Evolutionary conservation across 176 grass and related monocot genomes (phyloP).

Genomic region (Puya raimondii): DNA sequence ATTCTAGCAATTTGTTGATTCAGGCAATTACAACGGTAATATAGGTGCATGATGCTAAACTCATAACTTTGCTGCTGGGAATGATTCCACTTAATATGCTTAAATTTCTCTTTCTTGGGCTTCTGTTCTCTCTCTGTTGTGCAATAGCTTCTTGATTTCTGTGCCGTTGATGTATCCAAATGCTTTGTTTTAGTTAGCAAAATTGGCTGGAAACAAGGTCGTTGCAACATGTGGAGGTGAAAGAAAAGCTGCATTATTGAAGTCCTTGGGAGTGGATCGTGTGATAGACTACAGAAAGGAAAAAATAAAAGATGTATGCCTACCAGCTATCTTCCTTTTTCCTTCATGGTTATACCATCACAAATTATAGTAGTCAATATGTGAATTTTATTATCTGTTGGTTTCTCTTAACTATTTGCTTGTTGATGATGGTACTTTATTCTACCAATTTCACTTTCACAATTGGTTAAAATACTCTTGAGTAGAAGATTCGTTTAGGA

Average conservation of each 20-base stretch:
- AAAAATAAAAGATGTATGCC: conserved; percentile 72
- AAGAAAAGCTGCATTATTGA: conserved; percentile 72
- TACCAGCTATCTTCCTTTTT: conserved; percentile 16
- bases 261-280: conserved; percentile 84
- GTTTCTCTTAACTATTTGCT: conserved; percentile 5
- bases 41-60: not conserved
- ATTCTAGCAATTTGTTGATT: not conserved
- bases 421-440: not conserved
- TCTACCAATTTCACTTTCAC: too few species aligned
- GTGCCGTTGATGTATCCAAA: conserved; percentile 11
- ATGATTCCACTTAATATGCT: not conserved
- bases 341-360: not conserved
- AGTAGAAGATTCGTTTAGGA: too few species aligned
- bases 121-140: not conserved
- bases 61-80: not conserved
- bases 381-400: conserved; percentile 2
- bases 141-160: not conserved
- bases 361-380: not conserved
- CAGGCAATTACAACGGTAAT: not conserved
- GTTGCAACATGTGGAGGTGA: conserved; percentile 95
- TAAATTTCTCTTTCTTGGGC: not conserved
- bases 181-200: conserved; percentile 54
- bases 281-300: conserved; percentile 93
- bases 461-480: too few species aligned
- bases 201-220: conserved; percentile 95